A percentile compares a stretch with the other conserved stretches of the same genome.
phyloP scores from a whole-genome alignment of 2,329 filamentous ascomycete species.

The Periglandula ipomoeae region DNA sequence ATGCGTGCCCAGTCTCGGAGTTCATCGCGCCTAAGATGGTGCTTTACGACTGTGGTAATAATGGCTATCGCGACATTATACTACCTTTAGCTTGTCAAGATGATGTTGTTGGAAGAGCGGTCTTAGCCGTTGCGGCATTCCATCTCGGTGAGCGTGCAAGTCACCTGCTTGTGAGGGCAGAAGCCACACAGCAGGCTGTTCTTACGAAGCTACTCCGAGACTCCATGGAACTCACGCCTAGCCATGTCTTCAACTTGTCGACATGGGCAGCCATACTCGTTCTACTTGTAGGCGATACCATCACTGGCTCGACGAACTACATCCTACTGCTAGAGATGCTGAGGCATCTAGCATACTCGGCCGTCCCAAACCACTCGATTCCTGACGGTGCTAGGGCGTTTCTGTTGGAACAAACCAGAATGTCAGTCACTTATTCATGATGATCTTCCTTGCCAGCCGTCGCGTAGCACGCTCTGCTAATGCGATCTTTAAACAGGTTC shows the following conservation, averaged over 20 bases:
- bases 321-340: slow-evolving; percentile 27
- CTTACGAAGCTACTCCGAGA: slow-evolving; percentile 25
- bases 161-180: slow-evolving; percentile 21
- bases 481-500: too few relatives aligned
- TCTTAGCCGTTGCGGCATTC: slow-evolving; percentile 29
- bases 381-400: slow-evolving; percentile 15
- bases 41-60: slow-evolving; percentile 23
- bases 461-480: too few relatives aligned
- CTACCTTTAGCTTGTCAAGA: slow-evolving; percentile 30
- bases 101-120: slow-evolving; percentile 23
- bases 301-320: slow-evolving; percentile 30
- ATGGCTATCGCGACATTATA: slow-evolving; percentile 29
- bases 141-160: slow-evolving; percentile 25
- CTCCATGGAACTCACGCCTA: slow-evolving; percentile 17
- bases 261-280: slow-evolving; percentile 29
- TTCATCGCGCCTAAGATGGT: slow-evolving; percentile 30
- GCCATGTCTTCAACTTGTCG: slow-evolving; percentile 25
- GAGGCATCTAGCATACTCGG: slow-evolving; percentile 18
- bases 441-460: neutral
- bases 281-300: slow-evolving; percentile 30
- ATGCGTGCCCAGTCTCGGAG: slow-evolving; percentile 24
- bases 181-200: slow-evolving; percentile 25
- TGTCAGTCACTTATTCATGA: slow-evolving; percentile 14
- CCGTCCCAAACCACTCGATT: slow-evolving; percentile 13
- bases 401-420: slow-evolving; percentile 22